phyloP scores from a whole-genome alignment of 371 early-diverging fungal genomes.

The Fennellomyces sp. region DNA sequence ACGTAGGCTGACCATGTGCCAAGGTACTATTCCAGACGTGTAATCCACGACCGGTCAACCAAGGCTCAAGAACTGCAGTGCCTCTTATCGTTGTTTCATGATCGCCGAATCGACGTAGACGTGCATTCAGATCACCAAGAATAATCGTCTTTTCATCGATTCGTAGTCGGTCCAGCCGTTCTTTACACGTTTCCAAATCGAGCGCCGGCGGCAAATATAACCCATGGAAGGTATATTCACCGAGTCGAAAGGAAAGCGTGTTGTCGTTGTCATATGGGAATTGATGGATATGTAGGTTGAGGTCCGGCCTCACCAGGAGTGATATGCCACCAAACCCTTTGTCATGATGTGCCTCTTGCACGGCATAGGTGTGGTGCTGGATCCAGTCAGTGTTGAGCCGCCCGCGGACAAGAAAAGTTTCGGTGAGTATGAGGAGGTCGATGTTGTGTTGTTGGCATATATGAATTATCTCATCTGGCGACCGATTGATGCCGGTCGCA shows the following conservation, averaged over 20 bases:
- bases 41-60: neutral
- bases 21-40: neutral
- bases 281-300: neutral
- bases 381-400: neutral
- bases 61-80: neutral
- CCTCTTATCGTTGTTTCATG: neutral
- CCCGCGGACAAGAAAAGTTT: constrained; percentile 2
- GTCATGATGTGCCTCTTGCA: too few species aligned
- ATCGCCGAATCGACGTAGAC: constrained; percentile 1
- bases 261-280: neutral
- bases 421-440: neutral
- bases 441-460: neutral
- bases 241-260: neutral
- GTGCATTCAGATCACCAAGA: constrained; percentile 7
- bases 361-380: constrained; percentile 9
- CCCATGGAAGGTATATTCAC: neutral
- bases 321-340: constrained; percentile 1
- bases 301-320: neutral
- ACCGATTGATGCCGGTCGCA: neutral
- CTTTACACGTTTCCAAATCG: neutral
- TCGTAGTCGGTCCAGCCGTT: neutral
- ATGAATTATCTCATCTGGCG: neutral
- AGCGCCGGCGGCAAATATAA: constrained; percentile 1
- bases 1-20: constrained; percentile 3
- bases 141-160: constrained; percentile 2